Base-by-base conservation (phyloP, 2,329 filamentous ascomycete species). In the Aspergillus calidoustus region DNA sequence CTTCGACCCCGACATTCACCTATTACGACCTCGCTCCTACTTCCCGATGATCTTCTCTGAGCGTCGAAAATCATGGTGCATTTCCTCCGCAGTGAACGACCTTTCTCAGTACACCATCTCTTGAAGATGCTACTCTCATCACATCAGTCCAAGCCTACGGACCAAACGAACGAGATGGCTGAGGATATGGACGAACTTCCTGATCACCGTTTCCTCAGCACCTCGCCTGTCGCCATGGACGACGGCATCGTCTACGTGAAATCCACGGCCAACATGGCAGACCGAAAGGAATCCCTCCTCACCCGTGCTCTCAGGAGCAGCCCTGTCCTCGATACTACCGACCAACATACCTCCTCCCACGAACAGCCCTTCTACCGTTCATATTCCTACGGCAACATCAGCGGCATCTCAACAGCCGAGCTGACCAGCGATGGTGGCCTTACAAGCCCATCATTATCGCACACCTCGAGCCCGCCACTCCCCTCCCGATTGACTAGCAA, bases 401-500 rank as follows among this genome's bases (percentile, higher is more conserved):
- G 93, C 79, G 80, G 90, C 62, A 85, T 91, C 50, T 97, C 93
- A 1, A 96, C 92, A 3, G 91, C 91, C 43, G 94, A 97, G 67
- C 83, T 98, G 60, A 97, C 93, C n/a, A 97, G 93, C 77, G 95
- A 97, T 72, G 95, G 91, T 61, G 93, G 92, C 62, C 81, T 96
- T 62, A 96, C 93, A 19, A 97, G 92, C 71, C 93, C 94, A 47
- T 90, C 92, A n/a, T 85, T 92, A 59, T 91, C 92, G 41, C 92
- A 87, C 75, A 94, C 92, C 0, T 92, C 93, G 0, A 98, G 94
- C 72, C 94, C 95, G 19, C 92, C 92, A n/a, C 82, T 89, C 3
- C 83, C 88, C 1, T 67, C 77, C 57, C 76, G 75, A 43, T 74
- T 76, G 63, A 68, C 71, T 63, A 60, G 64, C 47, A 69, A 76